Evolutionary conservation across 78 protist genomes (phyloP).

Genomic region (Dictyostelium firmibasis): DNA sequence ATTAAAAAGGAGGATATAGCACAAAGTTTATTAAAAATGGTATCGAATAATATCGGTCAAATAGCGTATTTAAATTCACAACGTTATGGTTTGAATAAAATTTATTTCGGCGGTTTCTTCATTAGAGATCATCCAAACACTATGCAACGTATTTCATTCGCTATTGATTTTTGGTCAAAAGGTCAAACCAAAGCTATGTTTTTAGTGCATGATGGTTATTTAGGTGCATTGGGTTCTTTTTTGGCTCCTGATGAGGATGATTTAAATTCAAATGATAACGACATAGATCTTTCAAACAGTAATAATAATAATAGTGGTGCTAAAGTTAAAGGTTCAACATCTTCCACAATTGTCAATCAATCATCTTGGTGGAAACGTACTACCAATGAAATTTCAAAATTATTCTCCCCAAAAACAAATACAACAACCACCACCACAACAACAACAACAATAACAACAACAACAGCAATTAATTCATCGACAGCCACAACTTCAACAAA

Average conservation of each 20-base stretch:
- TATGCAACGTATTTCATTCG: conserved; percentile 76
- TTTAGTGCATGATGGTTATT: conserved; percentile 91
- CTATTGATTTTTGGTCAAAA: conserved; percentile 88
- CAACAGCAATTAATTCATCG: background rate
- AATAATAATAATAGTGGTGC: background rate
- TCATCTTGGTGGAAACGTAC: conserved; percentile 51
- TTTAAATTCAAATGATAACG: background rate
- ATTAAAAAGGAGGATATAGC: conserved; percentile 69
- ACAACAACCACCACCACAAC: background rate
- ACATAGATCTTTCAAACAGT: background rate
- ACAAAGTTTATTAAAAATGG: conserved; percentile 85
- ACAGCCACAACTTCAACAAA: background rate
- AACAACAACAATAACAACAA: background rate
- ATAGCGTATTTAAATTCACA: conserved; percentile 85
- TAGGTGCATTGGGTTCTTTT: conserved; percentile 92
- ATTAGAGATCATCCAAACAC: conserved; percentile 85
- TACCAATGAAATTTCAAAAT: conserved; percentile 20
- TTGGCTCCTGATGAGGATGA: conserved; percentile 50
- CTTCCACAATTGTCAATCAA: background rate
- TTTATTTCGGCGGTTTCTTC: conserved; percentile 92
- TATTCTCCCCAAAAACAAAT: background rate
- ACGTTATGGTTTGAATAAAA: conserved; percentile 43
- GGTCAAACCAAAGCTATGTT: conserved; percentile 87
- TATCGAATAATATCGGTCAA: conserved; percentile 95
- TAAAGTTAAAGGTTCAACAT: background rate